Percentiles rank a stretch among this genome's conserved stretches.
Evolutionary conservation across 805 yeast species (phyloP).

Genomic region (Yarrowia yakushimensis): DNA sequence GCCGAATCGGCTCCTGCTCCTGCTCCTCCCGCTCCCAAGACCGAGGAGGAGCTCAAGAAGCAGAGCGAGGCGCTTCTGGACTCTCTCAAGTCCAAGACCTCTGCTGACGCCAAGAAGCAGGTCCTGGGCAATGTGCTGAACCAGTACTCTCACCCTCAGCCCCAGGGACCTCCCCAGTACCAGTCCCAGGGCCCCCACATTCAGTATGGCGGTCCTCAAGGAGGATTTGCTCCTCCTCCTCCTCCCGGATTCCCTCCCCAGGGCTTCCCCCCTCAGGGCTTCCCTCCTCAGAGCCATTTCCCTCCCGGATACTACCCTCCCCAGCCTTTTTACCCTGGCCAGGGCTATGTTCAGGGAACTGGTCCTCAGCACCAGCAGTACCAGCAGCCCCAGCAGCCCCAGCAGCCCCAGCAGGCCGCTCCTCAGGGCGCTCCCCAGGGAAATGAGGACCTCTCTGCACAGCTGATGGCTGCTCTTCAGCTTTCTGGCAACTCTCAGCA

Average conservation of each 20-base stretch:
- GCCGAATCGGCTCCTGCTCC: constrained; percentile 32
- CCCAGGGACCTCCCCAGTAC: background rate
- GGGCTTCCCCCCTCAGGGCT: constrained; percentile 24
- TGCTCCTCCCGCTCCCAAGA: constrained; percentile 17
- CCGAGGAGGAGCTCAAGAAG: constrained; percentile 24
- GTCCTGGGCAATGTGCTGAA: constrained; percentile 21
- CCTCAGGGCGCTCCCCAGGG: background rate
- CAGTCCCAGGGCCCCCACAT: constrained; percentile 15
- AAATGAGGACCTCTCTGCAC: constrained; percentile 30
- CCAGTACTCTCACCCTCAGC: constrained; percentile 26
- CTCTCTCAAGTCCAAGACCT: constrained; percentile 21
- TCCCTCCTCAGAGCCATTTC: constrained; percentile 18
- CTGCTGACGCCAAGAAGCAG: constrained; percentile 19
- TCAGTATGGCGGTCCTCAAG: constrained; percentile 19
- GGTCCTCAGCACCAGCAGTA: background rate
- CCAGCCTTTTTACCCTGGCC: constrained; percentile 18
- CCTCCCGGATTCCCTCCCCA: constrained; percentile 20
- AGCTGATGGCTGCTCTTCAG: constrained; percentile 32
- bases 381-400: background rate
- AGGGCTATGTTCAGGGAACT: background rate
- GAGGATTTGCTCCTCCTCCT: constrained; percentile 5
- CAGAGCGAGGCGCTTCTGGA: constrained; percentile 19
- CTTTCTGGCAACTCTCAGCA: constrained; percentile 23
- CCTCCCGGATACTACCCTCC: constrained; percentile 22
- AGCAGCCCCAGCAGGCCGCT: background rate